Percentiles rank a stretch among this genome's conserved stretches.
Conservation (phyloP, 805 yeast genomes). For the Ogataea nonfermentans region DNA sequence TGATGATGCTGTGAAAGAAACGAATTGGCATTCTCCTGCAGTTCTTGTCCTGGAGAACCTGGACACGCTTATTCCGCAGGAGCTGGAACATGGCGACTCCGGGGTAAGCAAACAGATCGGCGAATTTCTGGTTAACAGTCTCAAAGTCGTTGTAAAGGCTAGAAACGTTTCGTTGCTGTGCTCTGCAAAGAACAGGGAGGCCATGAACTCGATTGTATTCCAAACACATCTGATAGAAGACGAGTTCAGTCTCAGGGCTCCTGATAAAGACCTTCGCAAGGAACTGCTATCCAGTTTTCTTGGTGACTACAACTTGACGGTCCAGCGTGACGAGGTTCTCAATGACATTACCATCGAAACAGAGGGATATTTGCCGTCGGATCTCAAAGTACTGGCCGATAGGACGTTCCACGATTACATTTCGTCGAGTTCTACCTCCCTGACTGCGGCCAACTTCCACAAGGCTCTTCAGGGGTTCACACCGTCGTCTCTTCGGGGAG, state of each 20-base stretch:
- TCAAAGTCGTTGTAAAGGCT: conserved; percentile 44
- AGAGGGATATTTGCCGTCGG: conserved; percentile 88
- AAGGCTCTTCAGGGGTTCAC: conserved; percentile 64
- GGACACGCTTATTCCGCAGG: conserved; percentile 70
- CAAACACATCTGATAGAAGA: conserved; percentile 72
- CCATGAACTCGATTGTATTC: conserved; percentile 57
- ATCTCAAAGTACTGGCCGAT: conserved; percentile 68
- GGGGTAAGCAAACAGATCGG: conserved; percentile 61
- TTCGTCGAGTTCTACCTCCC: conserved; percentile 10
- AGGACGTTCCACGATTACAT: conserved; percentile 57
- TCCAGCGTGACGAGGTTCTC: conserved; percentile 42
- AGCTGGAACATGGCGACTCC: conserved; percentile 55
- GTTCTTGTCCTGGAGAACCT: conserved; percentile 74
- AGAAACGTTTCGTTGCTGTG: conserved; percentile 58
- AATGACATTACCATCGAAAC: conserved; percentile 64
- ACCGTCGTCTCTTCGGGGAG: conserved; percentile 84
- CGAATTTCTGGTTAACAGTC: conserved; percentile 50
- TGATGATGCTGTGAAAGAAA: conserved; percentile 46
- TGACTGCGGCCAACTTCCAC: conserved; percentile 41
- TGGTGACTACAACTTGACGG: conserved; percentile 25
- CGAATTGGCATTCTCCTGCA: conserved; percentile 72
- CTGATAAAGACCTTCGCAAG: conserved; percentile 51
- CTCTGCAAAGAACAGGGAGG: conserved; percentile 61
- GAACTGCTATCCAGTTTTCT: conserved; percentile 38
- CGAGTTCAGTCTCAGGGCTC: conserved; percentile 58